Base-by-base conservation (phyloP, 306 rosid species). In the Canavalia gladiata region DNA sequence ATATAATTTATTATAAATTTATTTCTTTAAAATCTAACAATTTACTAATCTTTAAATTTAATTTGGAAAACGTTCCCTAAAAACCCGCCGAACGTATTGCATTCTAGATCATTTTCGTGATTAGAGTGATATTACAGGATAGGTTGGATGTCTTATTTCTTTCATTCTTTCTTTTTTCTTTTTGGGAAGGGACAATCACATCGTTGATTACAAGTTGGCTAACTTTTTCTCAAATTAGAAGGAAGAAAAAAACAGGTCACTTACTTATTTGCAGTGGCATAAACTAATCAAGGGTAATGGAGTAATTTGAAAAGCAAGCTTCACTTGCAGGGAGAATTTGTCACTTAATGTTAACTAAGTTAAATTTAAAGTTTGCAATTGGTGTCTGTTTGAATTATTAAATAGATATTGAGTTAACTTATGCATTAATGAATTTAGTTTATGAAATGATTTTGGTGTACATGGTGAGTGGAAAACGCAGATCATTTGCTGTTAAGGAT, bases 401-500 rank as follows among this genome's bases (percentile, higher is more conserved):
- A 43, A 43, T 43, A 1, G 47, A 43, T 1, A 5, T 43, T 43
- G 47, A 6, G 7, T 43, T 43, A 43, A 3, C 5, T 43, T 43
- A 43, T 43, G 3, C 7, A 43, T 43, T 43, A 43, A 4, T 43
- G 1, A 43, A 37, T 37, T 37, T 37, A 2, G 41, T 37, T 4
- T 37, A 0, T 2, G 3, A 37, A 37, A 37, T 37, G 4, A 37
- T 1, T 28, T 67, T 11, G 52, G 30, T 52, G 64, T 62, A 68
- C 72, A 2, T 68, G 31, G 8, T 68, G 79, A 50, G 35, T 80
- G 73, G 43, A 52, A 77, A 56, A 83, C 70, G 85, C 90, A 95
- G 99, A 76, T 96, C 98, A 62, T 96, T 96, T 73, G 99, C 97
- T 2, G 99, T 89, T 18, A 96, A 96, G 88, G 99, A 96, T 84